Base-by-base conservation (phyloP, 2,329 filamentous ascomycete genomes). In the Fusarium begoniae region DNA sequence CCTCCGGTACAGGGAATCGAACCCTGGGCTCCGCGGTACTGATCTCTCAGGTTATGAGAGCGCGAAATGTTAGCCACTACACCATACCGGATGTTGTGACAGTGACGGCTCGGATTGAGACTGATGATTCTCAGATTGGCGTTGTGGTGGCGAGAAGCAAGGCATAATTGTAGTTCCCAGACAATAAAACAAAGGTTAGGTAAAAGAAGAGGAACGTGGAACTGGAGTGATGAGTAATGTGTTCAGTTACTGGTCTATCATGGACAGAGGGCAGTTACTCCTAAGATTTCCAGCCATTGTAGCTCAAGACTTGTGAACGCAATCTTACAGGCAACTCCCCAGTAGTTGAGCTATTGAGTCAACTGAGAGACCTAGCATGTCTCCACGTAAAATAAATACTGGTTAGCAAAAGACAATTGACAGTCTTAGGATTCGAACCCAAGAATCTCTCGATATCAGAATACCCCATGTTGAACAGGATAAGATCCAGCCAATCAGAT, bases 31-130 rank as follows among this genome's bases (percentile, higher is more conserved):
- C 75, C 74, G 74, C 72, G 75, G 74, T 59, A 59, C 57, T 53
- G 24, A 62, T 75, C 76, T 64, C 77, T 75, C 75, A 79, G 24
- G 57, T 76, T 69, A 67, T 79, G 78, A 79, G 68, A 79, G 78
- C 78, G 78, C 75, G 77, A 79, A 79, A 79, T 79, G 78, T 79
- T 79, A 78, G 78, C 78, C 78, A 80, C 77, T 80, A 80, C 78
- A 80, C 78, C 78, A 80, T 80, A 79, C 78, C 78, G 78, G 78
- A 44, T 48, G 11, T 30, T 55, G 20, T 41, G 20, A 14, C 10
- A 3, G 8, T 18, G 2, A 8, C 0, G 3, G 15, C 1, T 13
- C 24, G n/a, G 35, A 30, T 30, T 30, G 24, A 8, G 35, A 13
- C 4, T 30, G 0, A 55, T 55, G 14, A 41, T 55, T 30, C 4